Conservation (phyloP, 805 yeast genomes). For the Barnettozyma salicaria region DNA sequence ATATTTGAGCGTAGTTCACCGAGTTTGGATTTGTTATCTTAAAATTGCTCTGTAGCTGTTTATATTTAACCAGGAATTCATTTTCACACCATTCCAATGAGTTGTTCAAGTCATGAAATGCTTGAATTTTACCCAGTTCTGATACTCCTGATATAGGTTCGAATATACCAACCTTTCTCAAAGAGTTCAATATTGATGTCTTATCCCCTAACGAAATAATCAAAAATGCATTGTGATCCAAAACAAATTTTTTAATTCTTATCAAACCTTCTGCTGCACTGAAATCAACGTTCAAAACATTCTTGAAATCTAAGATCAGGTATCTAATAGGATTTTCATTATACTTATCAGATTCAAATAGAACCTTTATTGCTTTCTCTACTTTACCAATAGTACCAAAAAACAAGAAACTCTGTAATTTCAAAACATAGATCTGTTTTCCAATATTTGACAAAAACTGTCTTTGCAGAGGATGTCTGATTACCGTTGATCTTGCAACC, state of each 20-base stretch:
- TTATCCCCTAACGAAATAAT: conserved; percentile 73
- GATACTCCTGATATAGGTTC: conserved; percentile 34
- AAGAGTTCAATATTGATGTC: conserved; percentile 60
- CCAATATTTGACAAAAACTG: conserved; percentile 82
- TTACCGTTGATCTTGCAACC: conserved; percentile 86
- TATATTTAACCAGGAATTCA: conserved; percentile 52
- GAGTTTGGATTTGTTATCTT: conserved; percentile 1
- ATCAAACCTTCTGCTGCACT: conserved; percentile 96
- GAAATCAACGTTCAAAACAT: conserved; percentile 77
- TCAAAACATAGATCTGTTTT: conserved; percentile 80
- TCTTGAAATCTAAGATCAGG: conserved; percentile 77
- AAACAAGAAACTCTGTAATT: conserved; percentile 82
- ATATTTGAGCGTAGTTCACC: conserved; percentile 1
- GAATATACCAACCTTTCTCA: conserved; percentile 76
- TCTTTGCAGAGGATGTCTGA: conserved; percentile 85
- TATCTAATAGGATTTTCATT: conserved; percentile 62
- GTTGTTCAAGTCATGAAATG: conserved; percentile 74
- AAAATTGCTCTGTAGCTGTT: conserved; percentile 24
- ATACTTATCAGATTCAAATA: conserved; percentile 45
- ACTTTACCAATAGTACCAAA: conserved; percentile 95
- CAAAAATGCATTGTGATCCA: conserved; percentile 61
- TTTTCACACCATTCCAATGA: conserved; percentile 98
- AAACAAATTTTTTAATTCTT: conserved; percentile 72
- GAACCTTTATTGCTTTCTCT: conserved; percentile 63
- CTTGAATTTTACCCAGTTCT: conserved; percentile 37